Evolutionary conservation across 2,329 filamentous ascomycete genomes (phyloP).

Genomic region (Dactylellina cionopaga): DNA sequence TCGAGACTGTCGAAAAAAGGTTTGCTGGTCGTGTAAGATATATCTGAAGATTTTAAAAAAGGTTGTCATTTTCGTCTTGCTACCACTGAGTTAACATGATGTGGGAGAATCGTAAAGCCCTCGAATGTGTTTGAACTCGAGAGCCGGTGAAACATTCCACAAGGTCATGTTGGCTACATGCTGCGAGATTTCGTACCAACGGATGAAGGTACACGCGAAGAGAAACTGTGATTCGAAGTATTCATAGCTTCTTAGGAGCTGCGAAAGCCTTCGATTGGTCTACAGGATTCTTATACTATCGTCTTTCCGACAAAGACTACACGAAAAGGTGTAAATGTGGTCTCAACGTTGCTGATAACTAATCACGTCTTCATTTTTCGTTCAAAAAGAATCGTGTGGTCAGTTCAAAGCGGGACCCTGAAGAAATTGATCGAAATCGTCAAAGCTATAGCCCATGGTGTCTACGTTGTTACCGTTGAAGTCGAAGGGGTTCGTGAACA

Average conservation of each 20-base stretch:
- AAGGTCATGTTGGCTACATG: conserved; percentile 42
- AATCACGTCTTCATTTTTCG: background rate
- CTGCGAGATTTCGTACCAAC: conserved; percentile 6
- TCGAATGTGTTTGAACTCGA: conserved; percentile 53
- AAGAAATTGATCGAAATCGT: conserved; percentile 44
- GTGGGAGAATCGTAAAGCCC: conserved; percentile 31
- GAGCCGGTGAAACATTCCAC: conserved; percentile 31
- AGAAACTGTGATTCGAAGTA: conserved; percentile 13
- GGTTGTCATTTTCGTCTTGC: too few relatives aligned
- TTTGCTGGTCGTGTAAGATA: conserved; percentile 9
- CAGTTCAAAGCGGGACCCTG: conserved; percentile 22
- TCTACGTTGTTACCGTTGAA: conserved; percentile 29
- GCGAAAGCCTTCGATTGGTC: conserved; percentile 28
- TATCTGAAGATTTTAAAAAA: background rate
- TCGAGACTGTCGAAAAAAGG: background rate
- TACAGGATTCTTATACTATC: conserved; percentile 19
- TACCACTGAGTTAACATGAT: conserved; percentile 45
- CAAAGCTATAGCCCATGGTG: conserved; percentile 11
- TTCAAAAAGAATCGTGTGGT: conserved; percentile 7
- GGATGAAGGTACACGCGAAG: conserved; percentile 22
- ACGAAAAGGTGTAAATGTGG: background rate
- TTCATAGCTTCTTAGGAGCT: conserved; percentile 23
- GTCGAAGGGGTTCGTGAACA: conserved; percentile 9
- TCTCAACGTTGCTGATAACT: conserved; percentile 5
- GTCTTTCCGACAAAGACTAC: background rate